Evolutionary conservation across 257 asterid species (phyloP).

Genomic region (Nicotiana otophora): DNA sequence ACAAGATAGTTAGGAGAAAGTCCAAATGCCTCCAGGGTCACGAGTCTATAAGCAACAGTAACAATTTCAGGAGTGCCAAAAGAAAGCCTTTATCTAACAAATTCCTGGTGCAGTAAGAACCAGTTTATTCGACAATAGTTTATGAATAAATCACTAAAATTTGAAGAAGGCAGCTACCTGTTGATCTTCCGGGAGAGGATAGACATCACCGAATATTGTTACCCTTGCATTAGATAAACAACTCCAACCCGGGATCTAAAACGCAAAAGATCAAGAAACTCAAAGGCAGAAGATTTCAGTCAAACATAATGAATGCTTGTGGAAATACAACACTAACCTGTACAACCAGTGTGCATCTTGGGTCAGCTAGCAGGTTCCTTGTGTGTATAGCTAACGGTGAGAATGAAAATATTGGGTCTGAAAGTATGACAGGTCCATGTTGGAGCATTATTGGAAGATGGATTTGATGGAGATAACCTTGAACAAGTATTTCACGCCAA

Average conservation of each 20-base stretch:
- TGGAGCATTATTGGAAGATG: neutral
- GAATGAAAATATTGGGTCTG: constrained; percentile 90
- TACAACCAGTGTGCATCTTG: constrained; percentile 84
- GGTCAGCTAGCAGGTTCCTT: constrained; percentile 87
- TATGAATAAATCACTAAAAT: neutral
- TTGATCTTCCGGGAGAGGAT: constrained; percentile 82
- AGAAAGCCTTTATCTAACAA: no score
- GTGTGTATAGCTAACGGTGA: constrained; percentile 99
- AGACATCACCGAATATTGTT: constrained; percentile 91
- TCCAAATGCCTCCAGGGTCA: no score
- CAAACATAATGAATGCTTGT: neutral
- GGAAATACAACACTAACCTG: constrained; percentile 55
- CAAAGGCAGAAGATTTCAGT: constrained; percentile 11
- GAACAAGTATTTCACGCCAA: neutral
- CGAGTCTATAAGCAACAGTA: no score
- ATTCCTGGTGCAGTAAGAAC: no score
- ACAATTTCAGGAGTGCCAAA: no score
- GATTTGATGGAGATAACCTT: neutral
- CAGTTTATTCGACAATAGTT: no score
- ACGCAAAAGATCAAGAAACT: constrained; percentile 16
- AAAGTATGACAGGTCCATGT: neutral
- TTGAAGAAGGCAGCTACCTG: constrained; percentile 51
- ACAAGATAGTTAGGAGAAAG: no score
- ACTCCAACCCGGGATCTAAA: constrained; percentile 98
- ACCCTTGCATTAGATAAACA: constrained; percentile 97